Percentiles rank a stretch among this genome's conserved stretches.
These are phyloP conservation scores for Anthracocystis panici-leucophaei DNA, from an alignment of 1,284 basidiomycete genomes.

Conservation along the genomic window DNA sequence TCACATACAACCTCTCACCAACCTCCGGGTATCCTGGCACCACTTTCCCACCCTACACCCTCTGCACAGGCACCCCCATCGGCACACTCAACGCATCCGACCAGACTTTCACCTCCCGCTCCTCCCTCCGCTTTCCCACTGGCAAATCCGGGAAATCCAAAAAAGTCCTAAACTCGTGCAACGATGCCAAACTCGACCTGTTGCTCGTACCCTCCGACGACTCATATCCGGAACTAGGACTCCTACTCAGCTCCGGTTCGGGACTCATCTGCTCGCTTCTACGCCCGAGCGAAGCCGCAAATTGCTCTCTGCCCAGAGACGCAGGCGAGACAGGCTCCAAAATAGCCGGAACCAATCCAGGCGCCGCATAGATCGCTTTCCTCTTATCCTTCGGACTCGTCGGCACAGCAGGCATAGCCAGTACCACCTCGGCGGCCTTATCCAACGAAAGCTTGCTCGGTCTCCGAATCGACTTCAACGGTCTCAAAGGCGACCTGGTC, in stretches of 20 bases:
- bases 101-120: slow-evolving; percentile 16
- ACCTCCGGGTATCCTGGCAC: too few species aligned
- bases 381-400: slow-evolving; percentile 38
- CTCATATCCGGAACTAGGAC: slow-evolving; percentile 28
- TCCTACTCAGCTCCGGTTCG: slow-evolving; percentile 33
- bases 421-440: neutral
- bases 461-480: slow-evolving; percentile 33
- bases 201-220: slow-evolving; percentile 15
- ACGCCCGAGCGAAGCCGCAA: slow-evolving; percentile 18
- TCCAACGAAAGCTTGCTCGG: slow-evolving; percentile 17
- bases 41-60: too few species aligned
- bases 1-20: too few species aligned
- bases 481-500: slow-evolving; percentile 22
- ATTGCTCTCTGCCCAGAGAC: slow-evolving; percentile 14
- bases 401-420: neutral
- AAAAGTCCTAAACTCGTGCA: slow-evolving; percentile 29
- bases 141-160: slow-evolving; percentile 25
- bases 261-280: slow-evolving; percentile 10
- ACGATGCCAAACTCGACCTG: slow-evolving; percentile 21
- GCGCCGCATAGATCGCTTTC: slow-evolving; percentile 32
- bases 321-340: slow-evolving; percentile 21
- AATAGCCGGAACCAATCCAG: slow-evolving; percentile 12
- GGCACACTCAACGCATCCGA: neutral
- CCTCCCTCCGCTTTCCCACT: too few species aligned
- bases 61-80: too few species aligned